A percentile compares a stretch with the other conserved stretches of the same genome.
Evolutionary conservation across 2,329 filamentous ascomycete species (phyloP).

Genomic region (Eurotiales sp.): DNA sequence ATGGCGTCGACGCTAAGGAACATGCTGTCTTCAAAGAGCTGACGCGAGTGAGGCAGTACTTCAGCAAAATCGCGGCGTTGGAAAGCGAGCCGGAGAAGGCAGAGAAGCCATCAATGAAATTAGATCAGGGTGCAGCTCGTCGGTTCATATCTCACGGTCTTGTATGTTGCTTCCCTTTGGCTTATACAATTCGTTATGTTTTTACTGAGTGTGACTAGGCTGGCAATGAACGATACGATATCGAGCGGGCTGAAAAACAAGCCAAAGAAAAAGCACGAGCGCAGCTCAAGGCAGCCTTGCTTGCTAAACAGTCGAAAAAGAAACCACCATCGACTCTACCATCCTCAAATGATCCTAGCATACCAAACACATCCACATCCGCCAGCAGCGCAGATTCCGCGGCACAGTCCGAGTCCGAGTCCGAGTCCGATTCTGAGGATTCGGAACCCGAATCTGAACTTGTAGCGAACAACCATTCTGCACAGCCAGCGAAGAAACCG

Average conservation of each 20-base stretch:
- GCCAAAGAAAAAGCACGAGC: conserved; percentile 50
- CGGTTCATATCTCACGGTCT: conserved; percentile 80
- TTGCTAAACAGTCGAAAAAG: conserved; percentile 28
- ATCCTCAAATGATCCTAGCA: conserved; percentile 20
- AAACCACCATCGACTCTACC: neutral
- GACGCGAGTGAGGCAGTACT: conserved; percentile 82
- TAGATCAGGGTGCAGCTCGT: conserved; percentile 72
- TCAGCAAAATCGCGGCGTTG: conserved; percentile 78
- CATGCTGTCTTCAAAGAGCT: conserved; percentile 85
- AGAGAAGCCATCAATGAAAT: conserved; percentile 53
- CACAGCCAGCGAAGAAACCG: conserved; percentile 6
- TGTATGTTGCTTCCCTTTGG: conserved; percentile 43
- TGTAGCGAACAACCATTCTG: conserved; percentile 3
- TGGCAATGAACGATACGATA: conserved; percentile 50
- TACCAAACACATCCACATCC: neutral
- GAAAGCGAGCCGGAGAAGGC: conserved; percentile 61
- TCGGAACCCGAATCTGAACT: conserved; percentile 12
- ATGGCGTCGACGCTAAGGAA: conserved; percentile 74
- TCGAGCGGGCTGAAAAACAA: conserved; percentile 47
- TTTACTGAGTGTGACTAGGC: conserved; percentile 25
- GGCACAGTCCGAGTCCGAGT: conserved; percentile 7
- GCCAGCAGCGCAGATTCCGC: conserved; percentile 15
- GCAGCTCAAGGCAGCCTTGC: conserved; percentile 44
- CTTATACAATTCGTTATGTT: neutral
- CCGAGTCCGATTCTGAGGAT: conserved; percentile 17